These are phyloP conservation scores for Citrus reticulata DNA, from an alignment of 345 rosid genomes.

Conservation along the genomic window DNA sequence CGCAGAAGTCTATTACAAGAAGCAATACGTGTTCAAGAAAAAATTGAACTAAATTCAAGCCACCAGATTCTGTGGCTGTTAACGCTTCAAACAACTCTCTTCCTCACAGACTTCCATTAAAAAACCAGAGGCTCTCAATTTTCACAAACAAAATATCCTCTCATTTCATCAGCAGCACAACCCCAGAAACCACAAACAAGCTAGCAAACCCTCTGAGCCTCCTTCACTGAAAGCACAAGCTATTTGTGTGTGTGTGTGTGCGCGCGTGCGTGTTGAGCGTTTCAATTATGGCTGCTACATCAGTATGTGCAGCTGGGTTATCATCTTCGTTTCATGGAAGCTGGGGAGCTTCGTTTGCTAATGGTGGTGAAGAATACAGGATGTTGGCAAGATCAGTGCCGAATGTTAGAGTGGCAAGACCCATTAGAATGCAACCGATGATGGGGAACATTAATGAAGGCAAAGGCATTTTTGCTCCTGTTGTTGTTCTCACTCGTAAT, in stretches of 20 bases:
- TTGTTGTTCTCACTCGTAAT: conserved; percentile 68
- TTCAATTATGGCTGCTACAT: conserved; percentile 38
- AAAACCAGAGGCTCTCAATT: conserved; percentile 24
- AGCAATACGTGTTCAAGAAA: conserved; percentile 23
- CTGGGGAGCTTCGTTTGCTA: conserved; percentile 42
- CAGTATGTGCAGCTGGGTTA: conserved; percentile 48
- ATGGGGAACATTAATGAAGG: conserved; percentile 96
- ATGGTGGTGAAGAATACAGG: conserved; percentile 55
- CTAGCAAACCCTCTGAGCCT: not conserved
- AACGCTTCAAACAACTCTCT: conserved; percentile 11
- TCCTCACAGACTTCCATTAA: conserved; percentile 18
- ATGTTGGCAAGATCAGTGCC: conserved; percentile 36
- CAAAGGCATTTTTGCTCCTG: conserved; percentile 85
- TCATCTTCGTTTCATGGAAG: conserved; percentile 46
- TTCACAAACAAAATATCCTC: conserved; percentile 7
- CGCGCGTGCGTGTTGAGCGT: not conserved
- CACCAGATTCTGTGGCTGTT: conserved; percentile 43
- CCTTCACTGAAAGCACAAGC: not conserved
- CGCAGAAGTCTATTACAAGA: not conserved
- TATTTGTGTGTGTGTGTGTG: not conserved
- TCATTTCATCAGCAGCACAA: not conserved
- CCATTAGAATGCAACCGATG: conserved; percentile 48
- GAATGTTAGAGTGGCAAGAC: conserved; percentile 40
- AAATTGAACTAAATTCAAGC: conserved; percentile 24
- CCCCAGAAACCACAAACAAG: not conserved